Conservation (phyloP, 208 protist species). For the Leishmania major region DNA sequence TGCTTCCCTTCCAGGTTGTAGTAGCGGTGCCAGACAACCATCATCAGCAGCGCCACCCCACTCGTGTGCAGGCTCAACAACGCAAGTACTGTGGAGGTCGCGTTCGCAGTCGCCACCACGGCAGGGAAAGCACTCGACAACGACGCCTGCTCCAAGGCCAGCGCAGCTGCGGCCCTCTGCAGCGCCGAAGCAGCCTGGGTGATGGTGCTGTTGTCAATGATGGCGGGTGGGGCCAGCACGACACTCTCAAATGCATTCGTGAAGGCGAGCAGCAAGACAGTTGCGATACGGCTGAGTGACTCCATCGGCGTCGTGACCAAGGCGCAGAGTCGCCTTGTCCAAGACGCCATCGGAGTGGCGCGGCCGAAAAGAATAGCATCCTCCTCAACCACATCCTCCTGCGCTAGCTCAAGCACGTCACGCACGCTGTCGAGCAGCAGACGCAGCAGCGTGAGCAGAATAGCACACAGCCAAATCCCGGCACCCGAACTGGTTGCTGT, state of each 20-base stretch:
- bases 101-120: neutral
- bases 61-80: slow-evolving; percentile 34
- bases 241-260: slow-evolving; percentile 10
- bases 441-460: slow-evolving; percentile 21
- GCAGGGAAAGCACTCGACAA: neutral
- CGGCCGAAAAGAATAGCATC: slow-evolving; percentile 66
- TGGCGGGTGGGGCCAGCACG: neutral
- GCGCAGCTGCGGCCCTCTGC: neutral
- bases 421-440: slow-evolving; percentile 13
- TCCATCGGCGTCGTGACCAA: slow-evolving; percentile 27
- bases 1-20: slow-evolving; percentile 78
- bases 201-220: neutral
- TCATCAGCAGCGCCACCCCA: slow-evolving; percentile 22
- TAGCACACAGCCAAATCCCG: slow-evolving; percentile 10
- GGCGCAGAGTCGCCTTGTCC: slow-evolving; percentile 17
- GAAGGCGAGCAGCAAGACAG: slow-evolving; percentile 12
- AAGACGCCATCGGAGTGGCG: slow-evolving; percentile 16
- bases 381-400: slow-evolving; percentile 53
- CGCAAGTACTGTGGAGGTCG: slow-evolving; percentile 25
- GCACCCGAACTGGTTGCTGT: neutral
- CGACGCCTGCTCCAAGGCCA: neutral
- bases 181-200: neutral
- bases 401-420: slow-evolving; percentile 14
- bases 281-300: slow-evolving; percentile 29
- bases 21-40: slow-evolving; percentile 40